Base-by-base conservation (phyloP, 345 rosid species). In the Pugionium dolabratum region DNA sequence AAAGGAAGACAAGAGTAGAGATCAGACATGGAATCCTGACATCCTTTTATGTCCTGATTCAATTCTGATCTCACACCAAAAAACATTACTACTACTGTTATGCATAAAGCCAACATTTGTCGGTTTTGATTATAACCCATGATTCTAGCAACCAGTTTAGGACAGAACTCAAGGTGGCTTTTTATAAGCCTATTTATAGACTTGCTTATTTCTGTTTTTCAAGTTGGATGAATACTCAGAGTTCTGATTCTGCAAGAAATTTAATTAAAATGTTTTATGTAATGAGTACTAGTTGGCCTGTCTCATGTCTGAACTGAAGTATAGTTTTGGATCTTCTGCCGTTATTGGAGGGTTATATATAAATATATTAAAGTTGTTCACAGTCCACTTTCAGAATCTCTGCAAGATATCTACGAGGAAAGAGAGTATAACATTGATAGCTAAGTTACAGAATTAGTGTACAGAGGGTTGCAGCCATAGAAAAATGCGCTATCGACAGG, bases 1-100 rank as follows among this genome's bases (percentile, higher is more conserved):
- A 64, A 79, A 18, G 78, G 70, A 62, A 82, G 71, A 60, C 85
- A 82, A 42, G 70, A 55, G 26, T 75, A 53, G 71, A 82, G 75
- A 55, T 75, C 71, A 55, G 63, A 61, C 75, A 81, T 36, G 35
- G 75, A 65, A 6, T 75, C 54, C 35, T 69, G 59, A 57, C 85
- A 79, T 60, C 77, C 81, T 3, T 76, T 61, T 46, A 51, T 71
- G 73, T 79, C 81, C 35, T 74, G 37, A 39, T 27, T 69, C 54
- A 72, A 7, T 10, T 80, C 72, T 47, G 80, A 72, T 73, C 72
- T 73, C 44, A 73, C 76, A 73, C 43, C 57, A 67, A 67, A 52
- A 45, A 66, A 60, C 72, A 66, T 39, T n/a, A 73, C 3, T 32
- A 63, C 72, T 46, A 32, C 25, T 60, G 62, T 66, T 53, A 73